Evolutionary conservation across 208 protist species (phyloP).

Genomic region (Acanthamoeba triangularis): DNA sequence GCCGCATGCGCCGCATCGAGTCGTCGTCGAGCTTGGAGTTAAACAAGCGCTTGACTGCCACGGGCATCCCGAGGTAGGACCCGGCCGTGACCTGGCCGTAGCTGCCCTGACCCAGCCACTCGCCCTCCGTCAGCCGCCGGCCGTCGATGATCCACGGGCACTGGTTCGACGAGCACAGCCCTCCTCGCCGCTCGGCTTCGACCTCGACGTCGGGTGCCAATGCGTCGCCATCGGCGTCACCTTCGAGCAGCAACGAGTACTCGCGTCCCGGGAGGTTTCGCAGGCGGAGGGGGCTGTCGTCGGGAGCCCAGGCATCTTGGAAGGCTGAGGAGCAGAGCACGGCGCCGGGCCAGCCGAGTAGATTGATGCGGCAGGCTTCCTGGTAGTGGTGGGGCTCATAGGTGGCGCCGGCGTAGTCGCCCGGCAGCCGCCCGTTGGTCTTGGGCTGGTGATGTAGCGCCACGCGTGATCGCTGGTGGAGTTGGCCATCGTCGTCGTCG

Average conservation of each 20-base stretch:
- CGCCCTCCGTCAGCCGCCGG: not conserved
- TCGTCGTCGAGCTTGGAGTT: not conserved
- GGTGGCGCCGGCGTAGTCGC: not conserved
- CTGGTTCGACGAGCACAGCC: not conserved
- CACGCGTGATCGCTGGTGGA: not conserved
- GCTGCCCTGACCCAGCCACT: not conserved
- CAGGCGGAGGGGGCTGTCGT: too few relatives aligned
- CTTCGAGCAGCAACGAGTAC: not conserved
- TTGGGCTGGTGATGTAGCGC: not conserved
- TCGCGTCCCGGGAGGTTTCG: too few relatives aligned
- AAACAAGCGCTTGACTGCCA: not conserved
- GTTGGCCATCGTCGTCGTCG: not conserved
- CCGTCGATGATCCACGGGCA: conserved; percentile 26
- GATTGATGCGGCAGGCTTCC: not conserved
- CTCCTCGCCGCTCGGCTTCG: not conserved
- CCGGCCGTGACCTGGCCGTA: not conserved
- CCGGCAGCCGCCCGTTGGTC: not conserved
- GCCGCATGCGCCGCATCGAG: not conserved
- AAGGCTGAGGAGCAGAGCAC: too few relatives aligned
- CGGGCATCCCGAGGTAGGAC: not conserved
- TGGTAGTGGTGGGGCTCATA: not conserved
- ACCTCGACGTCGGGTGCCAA: too few relatives aligned
- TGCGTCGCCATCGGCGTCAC: too few relatives aligned
- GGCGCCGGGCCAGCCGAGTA: too few relatives aligned
- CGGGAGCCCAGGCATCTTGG: too few relatives aligned